These are phyloP conservation scores for Coniochaeta sp. DNA, from an alignment of 2,329 filamentous ascomycete species.

Conservation along the genomic window DNA sequence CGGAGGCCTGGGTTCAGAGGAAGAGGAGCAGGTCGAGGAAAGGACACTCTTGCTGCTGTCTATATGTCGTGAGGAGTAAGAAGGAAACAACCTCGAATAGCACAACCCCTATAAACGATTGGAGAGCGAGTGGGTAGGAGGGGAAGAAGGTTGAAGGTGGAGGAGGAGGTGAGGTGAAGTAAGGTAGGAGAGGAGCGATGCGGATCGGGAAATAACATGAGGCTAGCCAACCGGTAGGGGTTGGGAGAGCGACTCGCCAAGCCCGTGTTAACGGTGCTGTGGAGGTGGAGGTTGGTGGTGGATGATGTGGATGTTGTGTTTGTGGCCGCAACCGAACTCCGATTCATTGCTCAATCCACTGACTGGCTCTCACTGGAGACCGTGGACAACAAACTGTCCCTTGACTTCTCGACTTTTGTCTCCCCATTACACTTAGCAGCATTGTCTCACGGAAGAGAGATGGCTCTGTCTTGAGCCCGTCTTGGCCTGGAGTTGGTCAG, in stretches of 20 bases:
- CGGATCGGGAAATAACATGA: background rate
- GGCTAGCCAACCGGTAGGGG: no score
- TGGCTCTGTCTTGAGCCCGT: background rate
- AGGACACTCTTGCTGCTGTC: background rate
- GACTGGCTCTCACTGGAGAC: no score
- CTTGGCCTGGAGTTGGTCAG: constrained; percentile 2
- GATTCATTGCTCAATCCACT: background rate
- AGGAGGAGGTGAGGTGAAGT: constrained; percentile 1
- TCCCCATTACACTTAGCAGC: no score
- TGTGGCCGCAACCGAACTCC: background rate
- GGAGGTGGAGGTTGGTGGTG: background rate
- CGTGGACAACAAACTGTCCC: no score
- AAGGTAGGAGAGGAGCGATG: background rate
- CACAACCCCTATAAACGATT: constrained; percentile 1
- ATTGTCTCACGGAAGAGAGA: background rate
- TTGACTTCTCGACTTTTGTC: no score
- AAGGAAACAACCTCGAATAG: background rate
- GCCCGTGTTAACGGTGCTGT: constrained; percentile 2
- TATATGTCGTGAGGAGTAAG: background rate
- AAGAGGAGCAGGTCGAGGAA: background rate
- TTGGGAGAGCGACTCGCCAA: background rate
- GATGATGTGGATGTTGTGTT: background rate
- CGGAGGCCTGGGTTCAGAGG: background rate
- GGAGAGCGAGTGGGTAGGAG: background rate
- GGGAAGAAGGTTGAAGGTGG: background rate